These are phyloP conservation scores for Citrus inodora DNA, from an alignment of 345 rosid genomes.

Conservation along the genomic window DNA sequence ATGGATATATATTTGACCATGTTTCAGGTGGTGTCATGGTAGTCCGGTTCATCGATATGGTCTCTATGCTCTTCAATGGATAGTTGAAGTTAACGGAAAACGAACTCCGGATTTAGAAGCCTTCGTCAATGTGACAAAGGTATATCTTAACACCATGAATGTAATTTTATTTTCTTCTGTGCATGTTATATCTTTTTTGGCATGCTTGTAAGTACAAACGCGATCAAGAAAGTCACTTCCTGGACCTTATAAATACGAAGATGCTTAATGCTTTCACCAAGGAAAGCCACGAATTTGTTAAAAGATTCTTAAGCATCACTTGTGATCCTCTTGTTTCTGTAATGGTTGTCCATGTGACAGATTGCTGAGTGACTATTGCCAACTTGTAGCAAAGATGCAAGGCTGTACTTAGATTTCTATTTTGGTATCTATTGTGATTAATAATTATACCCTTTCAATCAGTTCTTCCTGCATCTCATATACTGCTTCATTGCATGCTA, in stretches of 20 bases:
- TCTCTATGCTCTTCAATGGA: slow-evolving; percentile 86
- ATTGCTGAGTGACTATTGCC: neutral
- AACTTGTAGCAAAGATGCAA: neutral
- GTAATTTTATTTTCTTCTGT: neutral
- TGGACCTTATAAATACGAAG: neutral
- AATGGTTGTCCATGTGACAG: neutral
- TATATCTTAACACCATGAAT: slow-evolving; percentile 16
- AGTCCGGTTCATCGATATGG: slow-evolving; percentile 93
- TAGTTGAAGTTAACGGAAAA: slow-evolving; percentile 89
- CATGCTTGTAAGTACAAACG: neutral
- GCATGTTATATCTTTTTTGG: neutral
- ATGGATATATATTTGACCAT: neutral
- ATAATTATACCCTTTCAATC: neutral
- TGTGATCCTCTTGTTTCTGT: neutral
- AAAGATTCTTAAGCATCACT: neutral
- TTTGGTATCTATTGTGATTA: neutral
- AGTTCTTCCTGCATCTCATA: neutral
- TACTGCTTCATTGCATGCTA: neutral
- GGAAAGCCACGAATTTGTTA: neutral
- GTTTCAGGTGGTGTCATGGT: slow-evolving; percentile 80
- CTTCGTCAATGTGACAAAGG: slow-evolving; percentile 70
- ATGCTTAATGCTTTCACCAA: neutral
- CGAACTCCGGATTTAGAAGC: slow-evolving; percentile 79
- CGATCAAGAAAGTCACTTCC: neutral
- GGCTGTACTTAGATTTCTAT: neutral